phyloP scores from a whole-genome alignment of 2,329 filamentous ascomycete species.

The Cladosporium halotolerans region DNA sequence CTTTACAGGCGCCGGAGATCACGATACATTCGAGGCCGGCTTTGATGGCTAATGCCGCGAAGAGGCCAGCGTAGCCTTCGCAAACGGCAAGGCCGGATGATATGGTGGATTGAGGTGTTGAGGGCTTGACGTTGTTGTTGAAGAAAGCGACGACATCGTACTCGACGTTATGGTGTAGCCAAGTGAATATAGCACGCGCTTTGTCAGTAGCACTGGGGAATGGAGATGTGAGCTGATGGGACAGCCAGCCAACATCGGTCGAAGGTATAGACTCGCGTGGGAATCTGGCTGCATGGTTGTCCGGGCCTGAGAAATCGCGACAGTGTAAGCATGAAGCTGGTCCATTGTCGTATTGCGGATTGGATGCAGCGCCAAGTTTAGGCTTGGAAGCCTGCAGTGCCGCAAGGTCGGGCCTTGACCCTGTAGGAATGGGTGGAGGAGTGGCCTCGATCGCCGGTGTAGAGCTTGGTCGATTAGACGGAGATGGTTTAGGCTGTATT shows the following conservation, averaged over 20 bases:
- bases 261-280: conserved; percentile 68
- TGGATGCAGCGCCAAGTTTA: conserved; percentile 17
- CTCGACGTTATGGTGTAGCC: conserved; percentile 87
- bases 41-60: conserved; percentile 67
- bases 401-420: conserved; percentile 53
- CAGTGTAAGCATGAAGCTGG: conserved; percentile 65
- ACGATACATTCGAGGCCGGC: conserved; percentile 74
- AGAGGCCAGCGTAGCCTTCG: conserved; percentile 81
- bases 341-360: conserved; percentile 15
- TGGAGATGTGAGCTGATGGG: conserved; percentile 67
- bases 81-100: conserved; percentile 78
- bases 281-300: conserved; percentile 69
- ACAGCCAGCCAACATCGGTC: conserved; percentile 62
- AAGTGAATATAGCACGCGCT: conserved; percentile 85
- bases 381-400: conserved; percentile 51
- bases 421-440: conserved; percentile 48
- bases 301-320: conserved; percentile 79
- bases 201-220: conserved; percentile 90
- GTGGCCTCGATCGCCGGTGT: conserved; percentile 16
- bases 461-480: conserved; percentile 12
- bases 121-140: conserved; percentile 57
- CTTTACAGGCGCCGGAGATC: conserved; percentile 77
- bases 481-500: conserved; percentile 13
- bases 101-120: conserved; percentile 67
- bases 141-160: conserved; percentile 83